Percentiles rank a stretch among this genome's conserved stretches.
phyloP scores from a whole-genome alignment of 2,329 filamentous ascomycete species.

The Hymenoscyphus fructigenus region DNA sequence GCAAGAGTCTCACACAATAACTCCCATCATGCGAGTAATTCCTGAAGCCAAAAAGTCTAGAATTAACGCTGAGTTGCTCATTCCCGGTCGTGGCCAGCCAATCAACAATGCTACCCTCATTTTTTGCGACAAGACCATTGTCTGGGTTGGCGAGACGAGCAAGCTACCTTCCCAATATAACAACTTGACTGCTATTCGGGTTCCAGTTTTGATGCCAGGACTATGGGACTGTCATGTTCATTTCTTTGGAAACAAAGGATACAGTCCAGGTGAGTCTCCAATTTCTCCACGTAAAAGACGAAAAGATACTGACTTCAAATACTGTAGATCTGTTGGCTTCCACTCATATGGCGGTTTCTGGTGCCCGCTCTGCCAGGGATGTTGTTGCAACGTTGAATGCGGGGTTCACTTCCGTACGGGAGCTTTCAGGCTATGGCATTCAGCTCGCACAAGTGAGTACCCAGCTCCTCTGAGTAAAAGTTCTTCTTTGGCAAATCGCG shows the following conservation, averaged over 20 bases:
- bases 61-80: conserved; percentile 37
- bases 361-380: conserved; percentile 43
- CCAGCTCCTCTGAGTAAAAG: no score
- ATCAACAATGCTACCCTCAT: conserved; percentile 41
- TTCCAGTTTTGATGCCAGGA: background rate
- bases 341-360: conserved; percentile 36
- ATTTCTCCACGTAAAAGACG: no score
- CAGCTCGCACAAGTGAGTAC: conserved; percentile 37
- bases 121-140: conserved; percentile 40
- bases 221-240: background rate
- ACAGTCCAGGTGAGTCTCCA: background rate
- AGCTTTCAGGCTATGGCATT: conserved; percentile 47
- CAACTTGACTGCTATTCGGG: background rate
- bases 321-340: background rate
- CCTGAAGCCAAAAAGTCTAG: background rate
- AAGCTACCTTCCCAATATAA: background rate
- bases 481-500: no score
- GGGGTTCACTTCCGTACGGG: conserved; percentile 53
- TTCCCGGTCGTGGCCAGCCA: conserved; percentile 46
- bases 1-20: background rate
- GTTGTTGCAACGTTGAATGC: conserved; percentile 44
- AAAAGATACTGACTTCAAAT: no score
- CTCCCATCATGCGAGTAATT: background rate
- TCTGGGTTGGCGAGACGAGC: conserved; percentile 6
- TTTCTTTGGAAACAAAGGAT: background rate